phyloP scores from a whole-genome alignment of 805 yeast genomes.

The Candida khao-thaluensis region DNA sequence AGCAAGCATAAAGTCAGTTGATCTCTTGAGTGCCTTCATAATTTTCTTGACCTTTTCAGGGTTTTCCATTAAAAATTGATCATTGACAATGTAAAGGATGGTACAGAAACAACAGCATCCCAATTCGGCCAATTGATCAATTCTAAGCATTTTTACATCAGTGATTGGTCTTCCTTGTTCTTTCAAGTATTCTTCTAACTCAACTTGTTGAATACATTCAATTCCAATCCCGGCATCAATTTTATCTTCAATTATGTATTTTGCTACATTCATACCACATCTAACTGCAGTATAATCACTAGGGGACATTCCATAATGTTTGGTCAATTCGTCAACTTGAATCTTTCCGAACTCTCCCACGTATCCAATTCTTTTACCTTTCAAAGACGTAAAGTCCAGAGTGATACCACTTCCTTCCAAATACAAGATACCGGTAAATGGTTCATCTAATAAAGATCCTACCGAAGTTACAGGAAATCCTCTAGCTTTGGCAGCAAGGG shows the following conservation, averaged over 20 bases:
- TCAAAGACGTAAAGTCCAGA: conserved; percentile 49
- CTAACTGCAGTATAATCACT: conserved; percentile 56
- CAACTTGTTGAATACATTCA: conserved; percentile 59
- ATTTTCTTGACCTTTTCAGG: conserved; percentile 46
- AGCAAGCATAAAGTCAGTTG: conserved; percentile 47
- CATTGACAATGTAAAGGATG: conserved; percentile 53
- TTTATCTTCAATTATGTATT: conserved; percentile 52
- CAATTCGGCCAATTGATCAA: conserved; percentile 53
- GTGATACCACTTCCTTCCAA: conserved; percentile 52
- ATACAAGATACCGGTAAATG: conserved; percentile 56
- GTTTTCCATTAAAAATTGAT: conserved; percentile 45
- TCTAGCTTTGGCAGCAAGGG: conserved; percentile 58
- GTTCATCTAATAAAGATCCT: conserved; percentile 55
- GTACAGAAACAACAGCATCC: conserved; percentile 63
- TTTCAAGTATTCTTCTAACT: conserved; percentile 50
- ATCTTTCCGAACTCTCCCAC: conserved; percentile 62
- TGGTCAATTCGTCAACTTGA: conserved; percentile 55
- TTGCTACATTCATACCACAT: conserved; percentile 61
- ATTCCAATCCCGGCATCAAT: conserved; percentile 60
- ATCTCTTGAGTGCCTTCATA: conserved; percentile 49
- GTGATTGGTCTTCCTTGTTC: conserved; percentile 41
- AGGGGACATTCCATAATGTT: conserved; percentile 56
- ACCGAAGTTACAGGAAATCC: conserved; percentile 57
- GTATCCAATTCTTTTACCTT: conserved; percentile 54
- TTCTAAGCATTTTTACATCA: conserved; percentile 56